These are phyloP conservation scores for Chondrus crispus DNA, from an alignment of 23 red algal genomes.

Conservation along the genomic window DNA sequence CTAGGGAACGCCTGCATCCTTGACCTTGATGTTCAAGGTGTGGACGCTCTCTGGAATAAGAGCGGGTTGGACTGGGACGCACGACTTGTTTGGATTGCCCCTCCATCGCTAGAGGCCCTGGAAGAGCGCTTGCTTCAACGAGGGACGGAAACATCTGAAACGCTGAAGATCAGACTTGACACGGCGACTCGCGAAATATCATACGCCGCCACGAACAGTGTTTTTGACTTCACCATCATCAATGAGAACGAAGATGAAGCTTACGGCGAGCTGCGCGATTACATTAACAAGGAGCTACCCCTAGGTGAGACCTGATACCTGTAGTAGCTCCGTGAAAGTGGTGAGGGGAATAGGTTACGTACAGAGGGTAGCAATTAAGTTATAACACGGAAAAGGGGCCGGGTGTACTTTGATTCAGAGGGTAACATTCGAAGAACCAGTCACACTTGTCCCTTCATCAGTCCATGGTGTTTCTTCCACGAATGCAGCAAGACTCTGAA, in stretches of 20 bases:
- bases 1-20: constrained; percentile 61
- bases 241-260: constrained; percentile 75
- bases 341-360: no score
- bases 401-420: no score
- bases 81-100: constrained; percentile 86
- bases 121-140: constrained; percentile 72
- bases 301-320: no score
- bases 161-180: constrained; percentile 59
- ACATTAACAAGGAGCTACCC: constrained; percentile 12
- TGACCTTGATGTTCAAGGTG: constrained; percentile 91
- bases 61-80: constrained; percentile 25
- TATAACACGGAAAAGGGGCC: no score
- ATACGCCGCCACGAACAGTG: constrained; percentile 59
- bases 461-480: not conserved
- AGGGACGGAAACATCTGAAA: constrained; percentile 63
- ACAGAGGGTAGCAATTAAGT: no score
- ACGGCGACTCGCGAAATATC: constrained; percentile 82
- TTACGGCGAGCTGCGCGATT: constrained; percentile 56
- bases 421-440: no score
- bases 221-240: constrained; percentile 86
- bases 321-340: no score
- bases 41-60: constrained; percentile 52
- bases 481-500: constrained; percentile 7
- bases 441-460: not conserved
- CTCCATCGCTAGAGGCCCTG: constrained; percentile 72